phyloP scores from a whole-genome alignment of 73 alveolate genomes.

The Tetrahymena elliotti region DNA sequence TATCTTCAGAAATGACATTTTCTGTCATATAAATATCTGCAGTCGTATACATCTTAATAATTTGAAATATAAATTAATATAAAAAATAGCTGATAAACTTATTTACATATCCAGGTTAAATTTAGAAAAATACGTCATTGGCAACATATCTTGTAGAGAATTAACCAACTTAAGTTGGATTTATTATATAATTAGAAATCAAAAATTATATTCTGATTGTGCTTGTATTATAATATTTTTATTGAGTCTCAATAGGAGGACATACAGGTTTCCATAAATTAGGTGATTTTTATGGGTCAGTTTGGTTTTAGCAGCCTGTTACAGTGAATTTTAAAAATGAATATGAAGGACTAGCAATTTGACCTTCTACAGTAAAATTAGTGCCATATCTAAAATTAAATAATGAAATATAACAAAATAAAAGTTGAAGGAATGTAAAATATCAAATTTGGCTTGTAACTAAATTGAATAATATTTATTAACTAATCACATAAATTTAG shows the following conservation, averaged over 20 bases:
- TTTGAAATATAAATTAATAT: background rate
- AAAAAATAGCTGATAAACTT: background rate
- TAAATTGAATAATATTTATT: too few relatives aligned
- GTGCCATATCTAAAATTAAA: background rate
- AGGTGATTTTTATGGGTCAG: background rate
- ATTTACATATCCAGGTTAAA: background rate
- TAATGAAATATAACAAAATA: background rate
- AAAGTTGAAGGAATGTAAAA: too few relatives aligned
- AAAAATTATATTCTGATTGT: slow-evolving; percentile 2
- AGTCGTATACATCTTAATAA: slow-evolving; percentile 16
- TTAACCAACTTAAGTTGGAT: background rate
- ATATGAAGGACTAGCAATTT: slow-evolving; percentile 1
- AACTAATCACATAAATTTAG: background rate
- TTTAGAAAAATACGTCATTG: background rate
- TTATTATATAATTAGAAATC: background rate
- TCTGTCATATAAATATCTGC: slow-evolving; percentile 26
- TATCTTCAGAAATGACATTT: slow-evolving; percentile 3
- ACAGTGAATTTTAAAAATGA: slow-evolving; percentile 16
- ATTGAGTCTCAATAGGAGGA: background rate
- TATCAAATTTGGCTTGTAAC: too few relatives aligned
- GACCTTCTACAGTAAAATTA: slow-evolving; percentile 8
- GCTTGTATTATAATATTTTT: background rate
- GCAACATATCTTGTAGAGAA: background rate
- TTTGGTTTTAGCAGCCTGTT: background rate
- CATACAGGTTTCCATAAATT: slow-evolving; percentile 26